Percentiles rank a stretch among this genome's conserved stretches.
These are phyloP conservation scores for Suhomyces taliae DNA, from an alignment of 1,139 yeast genomes.

Conservation along the genomic window DNA sequence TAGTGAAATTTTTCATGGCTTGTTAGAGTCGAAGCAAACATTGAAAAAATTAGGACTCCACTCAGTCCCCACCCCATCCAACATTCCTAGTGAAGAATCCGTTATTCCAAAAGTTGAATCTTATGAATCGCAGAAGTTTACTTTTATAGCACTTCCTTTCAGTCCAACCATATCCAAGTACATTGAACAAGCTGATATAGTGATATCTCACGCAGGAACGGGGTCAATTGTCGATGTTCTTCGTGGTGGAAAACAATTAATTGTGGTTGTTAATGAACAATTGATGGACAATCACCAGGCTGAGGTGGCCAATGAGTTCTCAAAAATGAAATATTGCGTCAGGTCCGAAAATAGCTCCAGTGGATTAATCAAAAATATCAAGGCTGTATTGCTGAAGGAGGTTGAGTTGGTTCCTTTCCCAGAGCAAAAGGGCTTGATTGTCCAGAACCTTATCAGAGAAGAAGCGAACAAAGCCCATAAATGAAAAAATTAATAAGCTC, in stretches of 20 bases:
- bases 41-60: slow-evolving; percentile 12
- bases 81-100: background rate
- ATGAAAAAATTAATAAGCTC: background rate
- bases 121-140: slow-evolving; percentile 7
- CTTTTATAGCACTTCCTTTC: slow-evolving; percentile 46
- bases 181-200: slow-evolving; percentile 49
- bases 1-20: slow-evolving; percentile 20
- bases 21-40: slow-evolving; percentile 14
- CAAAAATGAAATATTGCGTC: slow-evolving; percentile 17
- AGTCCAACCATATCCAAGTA: slow-evolving; percentile 38
- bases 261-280: slow-evolving; percentile 67
- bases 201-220: slow-evolving; percentile 90
- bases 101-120: background rate
- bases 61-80: background rate
- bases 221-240: slow-evolving; percentile 86
- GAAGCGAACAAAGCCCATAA: slow-evolving; percentile 5
- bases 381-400: background rate
- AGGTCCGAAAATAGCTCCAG: slow-evolving; percentile 1
- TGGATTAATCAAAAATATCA: background rate
- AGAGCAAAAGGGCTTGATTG: slow-evolving; percentile 2
- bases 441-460: slow-evolving; percentile 10
- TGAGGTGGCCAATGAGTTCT: slow-evolving; percentile 69
- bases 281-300: slow-evolving; percentile 87
- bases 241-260: slow-evolving; percentile 52
- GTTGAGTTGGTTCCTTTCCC: slow-evolving; percentile 6